phyloP scores from a whole-genome alignment of 257 asterid genomes.

The Solanum microdontum region DNA sequence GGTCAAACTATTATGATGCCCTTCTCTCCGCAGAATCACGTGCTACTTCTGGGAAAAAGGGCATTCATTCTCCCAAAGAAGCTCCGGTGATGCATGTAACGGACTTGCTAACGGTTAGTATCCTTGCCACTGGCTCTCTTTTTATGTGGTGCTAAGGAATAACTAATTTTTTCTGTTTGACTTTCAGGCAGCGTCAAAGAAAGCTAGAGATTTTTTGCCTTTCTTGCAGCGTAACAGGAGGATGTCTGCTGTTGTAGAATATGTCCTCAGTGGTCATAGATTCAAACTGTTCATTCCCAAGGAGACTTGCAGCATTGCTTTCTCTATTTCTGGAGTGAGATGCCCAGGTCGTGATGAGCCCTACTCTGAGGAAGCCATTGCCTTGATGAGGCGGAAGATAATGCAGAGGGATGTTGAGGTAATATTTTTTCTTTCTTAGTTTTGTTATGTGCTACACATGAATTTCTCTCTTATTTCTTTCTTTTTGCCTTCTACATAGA shows the following conservation, averaged over 20 bases:
- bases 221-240: slow-evolving; percentile 79
- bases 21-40: slow-evolving; percentile 90
- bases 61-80: slow-evolving; percentile 77
- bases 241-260: slow-evolving; percentile 87
- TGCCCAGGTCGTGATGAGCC: slow-evolving; percentile 97
- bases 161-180: neutral
- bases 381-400: slow-evolving; percentile 90
- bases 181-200: slow-evolving; percentile 63
- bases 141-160: neutral
- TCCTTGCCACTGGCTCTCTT: neutral
- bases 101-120: slow-evolving; percentile 72
- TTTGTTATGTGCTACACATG: neutral
- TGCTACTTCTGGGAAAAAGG: slow-evolving; percentile 79
- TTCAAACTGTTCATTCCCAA: slow-evolving; percentile 75
- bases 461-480: neutral
- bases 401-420: slow-evolving; percentile 99
- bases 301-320: slow-evolving; percentile 91
- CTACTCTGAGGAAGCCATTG: slow-evolving; percentile 89
- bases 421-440: neutral
- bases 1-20: slow-evolving; percentile 82
- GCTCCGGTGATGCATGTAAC: slow-evolving; percentile 83
- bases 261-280: slow-evolving; percentile 96
- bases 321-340: slow-evolving; percentile 91
- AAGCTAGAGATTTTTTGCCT: slow-evolving; percentile 84
- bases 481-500: slow-evolving; percentile 20